These are phyloP conservation scores for Pseudocercospora musae DNA, from an alignment of 2,329 filamentous ascomycete genomes.

Conservation along the genomic window DNA sequence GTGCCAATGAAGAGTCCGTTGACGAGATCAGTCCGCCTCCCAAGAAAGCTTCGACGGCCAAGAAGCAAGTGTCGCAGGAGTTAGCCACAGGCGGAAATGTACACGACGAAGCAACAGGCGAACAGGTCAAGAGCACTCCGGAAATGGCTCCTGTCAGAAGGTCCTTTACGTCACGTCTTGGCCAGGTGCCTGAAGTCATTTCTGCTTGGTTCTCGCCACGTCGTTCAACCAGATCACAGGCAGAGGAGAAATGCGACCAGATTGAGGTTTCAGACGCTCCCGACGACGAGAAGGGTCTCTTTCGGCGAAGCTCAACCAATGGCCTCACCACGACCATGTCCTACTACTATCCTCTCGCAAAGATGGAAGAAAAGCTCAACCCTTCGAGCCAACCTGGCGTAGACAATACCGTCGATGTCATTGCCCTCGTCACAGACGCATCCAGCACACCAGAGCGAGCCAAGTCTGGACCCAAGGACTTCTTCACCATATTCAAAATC, in stretches of 20 bases:
- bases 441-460: slow-evolving; percentile 38
- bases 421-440: slow-evolving; percentile 42
- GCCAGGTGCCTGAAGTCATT: slow-evolving; percentile 35
- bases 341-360: slow-evolving; percentile 46
- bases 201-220: slow-evolving; percentile 37
- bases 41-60: not conserved
- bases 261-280: not conserved
- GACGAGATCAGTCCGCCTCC: slow-evolving; percentile 1
- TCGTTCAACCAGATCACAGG: slow-evolving; percentile 18
- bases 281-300: slow-evolving; percentile 1
- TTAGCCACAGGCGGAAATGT: not conserved
- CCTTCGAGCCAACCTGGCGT: slow-evolving; percentile 35
- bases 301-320: slow-evolving; percentile 7
- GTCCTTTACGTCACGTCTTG: slow-evolving; percentile 30
- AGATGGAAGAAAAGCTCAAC: slow-evolving; percentile 41
- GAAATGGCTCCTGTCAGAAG: slow-evolving; percentile 24
- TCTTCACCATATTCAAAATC: slow-evolving; percentile 42
- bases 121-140: not conserved
- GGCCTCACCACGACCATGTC: slow-evolving; percentile 26
- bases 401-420: slow-evolving; percentile 40
- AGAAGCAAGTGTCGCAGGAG: not conserved
- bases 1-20: not conserved
- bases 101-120: not conserved
- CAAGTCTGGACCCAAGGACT: slow-evolving; percentile 44
- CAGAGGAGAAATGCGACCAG: slow-evolving; percentile 5